Evolutionary conservation across 257 asterid genomes (phyloP).

Genomic region (Haberlea rhodopensis): DNA sequence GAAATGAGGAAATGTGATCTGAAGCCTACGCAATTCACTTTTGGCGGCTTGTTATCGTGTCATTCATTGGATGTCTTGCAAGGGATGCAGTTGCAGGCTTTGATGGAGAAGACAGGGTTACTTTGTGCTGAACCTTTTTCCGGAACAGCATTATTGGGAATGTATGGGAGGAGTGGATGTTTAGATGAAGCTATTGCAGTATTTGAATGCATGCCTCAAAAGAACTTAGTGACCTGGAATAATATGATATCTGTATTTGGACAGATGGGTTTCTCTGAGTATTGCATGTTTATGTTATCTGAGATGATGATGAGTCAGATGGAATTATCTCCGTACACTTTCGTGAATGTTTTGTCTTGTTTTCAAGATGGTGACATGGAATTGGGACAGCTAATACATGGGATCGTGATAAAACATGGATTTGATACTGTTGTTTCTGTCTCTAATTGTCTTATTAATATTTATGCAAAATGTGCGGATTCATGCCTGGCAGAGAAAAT

Average conservation of each 20-base stretch:
- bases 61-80: constrained; percentile 37
- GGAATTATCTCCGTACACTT: constrained; percentile 48
- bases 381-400: constrained; percentile 59
- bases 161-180: constrained; percentile 56
- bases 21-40: constrained; percentile 56
- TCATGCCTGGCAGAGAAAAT: constrained; percentile 41
- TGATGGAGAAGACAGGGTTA: constrained; percentile 59
- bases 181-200: constrained; percentile 52
- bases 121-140: constrained; percentile 42
- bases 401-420: constrained; percentile 56
- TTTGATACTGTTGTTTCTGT: constrained; percentile 40
- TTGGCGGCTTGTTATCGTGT: constrained; percentile 57
- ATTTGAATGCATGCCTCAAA: constrained; percentile 61
- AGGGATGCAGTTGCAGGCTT: constrained; percentile 58
- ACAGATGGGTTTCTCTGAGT: constrained; percentile 41
- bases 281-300: constrained; percentile 45
- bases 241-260: constrained; percentile 59
- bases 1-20: constrained; percentile 54
- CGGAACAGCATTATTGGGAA: constrained; percentile 74
- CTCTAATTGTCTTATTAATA: constrained; percentile 53
- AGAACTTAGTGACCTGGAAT: constrained; percentile 66
- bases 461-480: constrained; percentile 48
- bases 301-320: constrained; percentile 42
- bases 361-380: constrained; percentile 33
- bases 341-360: constrained; percentile 50